Base-by-base conservation (phyloP, 345 rosid genomes). In the Lepidium aucheri region DNA sequence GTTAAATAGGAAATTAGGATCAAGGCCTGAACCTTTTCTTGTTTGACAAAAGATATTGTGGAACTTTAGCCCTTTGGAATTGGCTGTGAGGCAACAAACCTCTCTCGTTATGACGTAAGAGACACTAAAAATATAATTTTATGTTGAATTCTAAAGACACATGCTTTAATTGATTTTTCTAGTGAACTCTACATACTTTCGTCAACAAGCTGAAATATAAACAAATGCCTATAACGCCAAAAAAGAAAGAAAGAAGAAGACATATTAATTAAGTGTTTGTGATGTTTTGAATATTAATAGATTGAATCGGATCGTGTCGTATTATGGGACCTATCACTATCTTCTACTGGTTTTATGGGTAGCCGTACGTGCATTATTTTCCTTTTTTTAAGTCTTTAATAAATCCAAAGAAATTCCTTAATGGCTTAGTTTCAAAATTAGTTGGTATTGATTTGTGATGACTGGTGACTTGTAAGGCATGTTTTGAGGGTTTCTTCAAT, bases 291-390 rank as follows among this genome's bases (percentile, higher is more conserved):
- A n/a, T n/a, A 51, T 16, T 64, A 64, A 57, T 58, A 64, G 53
- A 40, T 49, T 64, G 32, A 28, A 28, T 28, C 32, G 5, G 60
- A 65, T 65, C n/a, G 42, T 73, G 67, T 58, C 55, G 60, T 65
- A 73, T 73, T 73, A 51, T 51, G 3, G 47, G 55, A 58, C 72
- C 47, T 24, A 54, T 65, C 72, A 65, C 72, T 13, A 50, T 73
- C 76, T 57, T 58, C 35, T 41, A 42, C 72, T 73, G 72, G 66
- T 12, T 58, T 73, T 73, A 65, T 73, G 72, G 72, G 67, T 35
- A 35, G 72, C 76, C 72, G 72, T 73, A 65, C 76, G 76, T 65
- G 71, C 76, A 57, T 57, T 72, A 38, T 35, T 36, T 71, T 42
- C 24, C 57, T 54, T 54, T 61, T 54, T 45, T 53, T 14, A 17